These are phyloP conservation scores for Saccharomycopsis sp. DNA, from an alignment of 805 yeast genomes.

Conservation along the genomic window DNA sequence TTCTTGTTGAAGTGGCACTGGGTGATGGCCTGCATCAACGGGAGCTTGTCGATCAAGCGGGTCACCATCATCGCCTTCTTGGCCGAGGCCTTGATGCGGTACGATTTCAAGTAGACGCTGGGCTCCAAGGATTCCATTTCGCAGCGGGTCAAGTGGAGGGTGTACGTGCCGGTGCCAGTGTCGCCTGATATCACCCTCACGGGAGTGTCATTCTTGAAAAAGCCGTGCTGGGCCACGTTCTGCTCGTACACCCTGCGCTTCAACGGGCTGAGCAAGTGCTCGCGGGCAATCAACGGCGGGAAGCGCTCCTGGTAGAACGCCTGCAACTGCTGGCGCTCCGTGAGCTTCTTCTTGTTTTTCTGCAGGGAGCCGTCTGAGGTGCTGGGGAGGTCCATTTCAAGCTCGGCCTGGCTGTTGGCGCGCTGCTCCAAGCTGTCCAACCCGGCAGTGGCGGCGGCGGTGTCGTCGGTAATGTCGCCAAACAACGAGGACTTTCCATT, in stretches of 20 bases:
- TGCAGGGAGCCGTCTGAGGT: too few species aligned
- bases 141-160: constrained; percentile 45
- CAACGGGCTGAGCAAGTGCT: constrained; percentile 54
- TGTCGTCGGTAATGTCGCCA: constrained; percentile 78
- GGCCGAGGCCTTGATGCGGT: constrained; percentile 76
- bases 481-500: constrained; percentile 69
- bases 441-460: constrained; percentile 50
- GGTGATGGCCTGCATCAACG: constrained; percentile 72
- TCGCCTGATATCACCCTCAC: constrained; percentile 31
- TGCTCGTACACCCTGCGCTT: constrained; percentile 55
- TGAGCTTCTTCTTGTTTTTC: constrained; percentile 24
- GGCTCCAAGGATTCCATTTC: constrained; percentile 84
- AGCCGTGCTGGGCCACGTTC: constrained; percentile 54
- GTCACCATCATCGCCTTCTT: constrained; percentile 79
- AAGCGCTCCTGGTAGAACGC: constrained; percentile 39
- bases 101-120: constrained; percentile 70
- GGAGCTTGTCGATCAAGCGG: constrained; percentile 64
- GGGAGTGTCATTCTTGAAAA: constrained; percentile 54
- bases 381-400: too few species aligned
- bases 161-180: constrained; percentile 37
- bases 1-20: constrained; percentile 85
- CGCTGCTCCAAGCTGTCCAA: constrained; percentile 7
- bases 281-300: constrained; percentile 45
- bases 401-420: constrained; percentile 4
- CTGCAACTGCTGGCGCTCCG: too few species aligned